Conservation (phyloP, 78 protist genomes). For the Dictyostelium capitatum region DNA sequence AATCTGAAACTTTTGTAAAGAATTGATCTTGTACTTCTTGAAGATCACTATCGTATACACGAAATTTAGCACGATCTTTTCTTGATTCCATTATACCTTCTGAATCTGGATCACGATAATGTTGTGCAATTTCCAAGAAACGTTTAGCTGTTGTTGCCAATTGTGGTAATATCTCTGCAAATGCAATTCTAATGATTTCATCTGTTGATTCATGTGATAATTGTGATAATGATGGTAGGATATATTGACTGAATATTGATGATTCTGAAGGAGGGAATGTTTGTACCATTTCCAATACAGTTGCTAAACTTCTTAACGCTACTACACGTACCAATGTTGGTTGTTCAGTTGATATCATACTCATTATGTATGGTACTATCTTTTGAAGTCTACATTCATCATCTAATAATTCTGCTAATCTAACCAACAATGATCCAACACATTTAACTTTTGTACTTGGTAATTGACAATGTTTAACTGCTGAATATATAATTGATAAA, state of each 20-base stretch:
- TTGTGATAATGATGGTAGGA: slow-evolving; percentile 71
- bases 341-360: slow-evolving; percentile 48
- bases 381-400: slow-evolving; percentile 79
- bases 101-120: slow-evolving; percentile 65
- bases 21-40: slow-evolving; percentile 74
- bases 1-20: slow-evolving; percentile 61
- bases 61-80: slow-evolving; percentile 41
- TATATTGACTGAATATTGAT: slow-evolving; percentile 68
- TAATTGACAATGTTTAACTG: slow-evolving; percentile 47
- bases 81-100: slow-evolving; percentile 53
- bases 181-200: slow-evolving; percentile 79
- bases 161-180: slow-evolving; percentile 71
- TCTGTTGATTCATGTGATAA: slow-evolving; percentile 36
- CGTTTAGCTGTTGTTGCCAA: slow-evolving; percentile 77
- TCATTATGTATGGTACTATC: slow-evolving; percentile 81
- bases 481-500: slow-evolving; percentile 28
- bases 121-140: slow-evolving; percentile 77
- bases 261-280: slow-evolving; percentile 84
- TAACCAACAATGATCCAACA: slow-evolving; percentile 49
- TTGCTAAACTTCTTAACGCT: slow-evolving; percentile 63
- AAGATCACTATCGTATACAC: slow-evolving; percentile 76
- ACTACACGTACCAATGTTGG: slow-evolving; percentile 60
- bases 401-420: slow-evolving; percentile 54
- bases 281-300: slow-evolving; percentile 81
- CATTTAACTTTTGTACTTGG: slow-evolving; percentile 68